These are phyloP conservation scores for Barnettozyma wickerhamii DNA, from an alignment of 805 yeast genomes.

Conservation along the genomic window DNA sequence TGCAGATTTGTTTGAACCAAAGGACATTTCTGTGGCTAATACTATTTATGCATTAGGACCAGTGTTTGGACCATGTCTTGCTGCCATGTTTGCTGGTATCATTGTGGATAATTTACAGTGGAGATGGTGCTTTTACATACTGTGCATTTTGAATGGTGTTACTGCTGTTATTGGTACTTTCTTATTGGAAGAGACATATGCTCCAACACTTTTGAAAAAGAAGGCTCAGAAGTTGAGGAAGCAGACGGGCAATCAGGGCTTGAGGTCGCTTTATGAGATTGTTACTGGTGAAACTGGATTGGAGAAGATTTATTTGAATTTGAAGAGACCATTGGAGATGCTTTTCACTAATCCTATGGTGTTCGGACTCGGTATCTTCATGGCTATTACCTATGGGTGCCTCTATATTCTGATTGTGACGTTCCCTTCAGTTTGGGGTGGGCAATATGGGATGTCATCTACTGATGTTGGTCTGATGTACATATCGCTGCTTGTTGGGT, in stretches of 20 bases:
- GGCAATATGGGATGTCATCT: conserved; percentile 38
- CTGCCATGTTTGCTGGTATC: conserved; percentile 55
- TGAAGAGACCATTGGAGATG: conserved; percentile 50
- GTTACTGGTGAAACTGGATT: conserved; percentile 42
- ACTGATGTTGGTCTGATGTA: conserved; percentile 57
- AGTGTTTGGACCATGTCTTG: conserved; percentile 53
- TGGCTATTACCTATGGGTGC: conserved; percentile 67
- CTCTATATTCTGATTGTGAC: conserved; percentile 59
- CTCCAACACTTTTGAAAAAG: conserved; percentile 44
- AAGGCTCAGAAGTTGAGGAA: conserved; percentile 45
- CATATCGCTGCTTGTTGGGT: conserved; percentile 53
- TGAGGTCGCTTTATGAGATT: conserved; percentile 57
- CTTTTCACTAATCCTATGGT: conserved; percentile 58
- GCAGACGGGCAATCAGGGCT: conserved; percentile 46
- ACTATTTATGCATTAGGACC: conserved; percentile 49
- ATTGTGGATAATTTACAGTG: conserved; percentile 46
- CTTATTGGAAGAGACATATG: conserved; percentile 51
- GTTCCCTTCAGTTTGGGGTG: conserved; percentile 50
- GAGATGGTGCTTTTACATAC: conserved; percentile 63
- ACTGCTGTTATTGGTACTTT: conserved; percentile 39
- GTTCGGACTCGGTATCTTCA: conserved; percentile 52
- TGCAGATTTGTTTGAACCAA: conserved; percentile 52
- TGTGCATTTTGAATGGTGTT: conserved; percentile 48
- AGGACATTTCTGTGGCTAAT: conserved; percentile 49
- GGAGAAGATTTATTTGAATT: conserved; percentile 35